Percentiles rank a stretch among this genome's conserved stretches.
These are phyloP conservation scores for Fraxinus sp. DNA, from an alignment of 305 asterid genomes.

Conservation along the genomic window DNA sequence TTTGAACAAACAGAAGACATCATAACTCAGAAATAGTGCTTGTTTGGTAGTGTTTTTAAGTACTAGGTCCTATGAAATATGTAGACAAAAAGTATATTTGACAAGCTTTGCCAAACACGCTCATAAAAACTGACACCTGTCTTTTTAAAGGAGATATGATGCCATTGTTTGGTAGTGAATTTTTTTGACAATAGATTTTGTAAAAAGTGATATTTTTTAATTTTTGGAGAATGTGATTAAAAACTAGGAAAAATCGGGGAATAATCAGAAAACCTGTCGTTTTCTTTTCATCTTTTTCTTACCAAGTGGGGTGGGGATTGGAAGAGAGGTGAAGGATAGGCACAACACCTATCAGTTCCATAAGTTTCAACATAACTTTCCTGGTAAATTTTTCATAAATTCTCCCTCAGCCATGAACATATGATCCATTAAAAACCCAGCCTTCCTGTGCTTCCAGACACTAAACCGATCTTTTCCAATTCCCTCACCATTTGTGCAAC, in stretches of 20 bases:
- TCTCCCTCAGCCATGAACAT: background rate
- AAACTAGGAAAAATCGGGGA: background rate
- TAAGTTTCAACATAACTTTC: background rate
- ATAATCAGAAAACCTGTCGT: background rate
- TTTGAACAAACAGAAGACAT: background rate
- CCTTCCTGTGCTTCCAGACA: background rate
- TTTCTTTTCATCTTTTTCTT: background rate
- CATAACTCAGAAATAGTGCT: background rate
- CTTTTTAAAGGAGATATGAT: background rate
- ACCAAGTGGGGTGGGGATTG: background rate
- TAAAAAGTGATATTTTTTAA: background rate
- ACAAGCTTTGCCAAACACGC: background rate
- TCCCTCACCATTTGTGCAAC: background rate
- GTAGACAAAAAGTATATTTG: background rate
- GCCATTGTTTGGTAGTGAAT: background rate
- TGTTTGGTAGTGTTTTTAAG: background rate
- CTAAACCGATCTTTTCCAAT: background rate
- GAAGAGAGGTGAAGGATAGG: background rate
- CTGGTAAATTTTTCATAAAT: background rate
- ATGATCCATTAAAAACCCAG: background rate
- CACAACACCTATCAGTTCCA: background rate
- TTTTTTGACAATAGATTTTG: background rate
- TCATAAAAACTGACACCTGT: background rate
- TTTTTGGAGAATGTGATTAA: background rate
- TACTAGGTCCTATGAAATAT: background rate